These are phyloP conservation scores for Acer negundo DNA, from an alignment of 345 rosid species.

Conservation along the genomic window DNA sequence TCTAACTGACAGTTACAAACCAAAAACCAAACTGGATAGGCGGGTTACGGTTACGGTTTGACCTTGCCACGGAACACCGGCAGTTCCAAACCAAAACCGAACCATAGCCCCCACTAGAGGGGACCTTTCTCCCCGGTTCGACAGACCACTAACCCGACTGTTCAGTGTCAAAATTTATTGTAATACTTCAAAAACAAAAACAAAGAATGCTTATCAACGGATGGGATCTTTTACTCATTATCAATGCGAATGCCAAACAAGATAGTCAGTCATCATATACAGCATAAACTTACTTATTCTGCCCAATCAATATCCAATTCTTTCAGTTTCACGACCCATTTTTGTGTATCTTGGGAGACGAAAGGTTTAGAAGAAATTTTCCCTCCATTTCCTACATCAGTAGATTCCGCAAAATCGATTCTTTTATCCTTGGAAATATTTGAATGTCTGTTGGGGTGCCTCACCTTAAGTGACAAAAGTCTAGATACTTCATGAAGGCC, in stretches of 20 bases:
- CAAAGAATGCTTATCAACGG: background rate
- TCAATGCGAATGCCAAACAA: background rate
- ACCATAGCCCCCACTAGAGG: too few species aligned
- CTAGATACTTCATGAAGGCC: slow-evolving; percentile 88
- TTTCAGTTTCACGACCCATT: slow-evolving; percentile 67
- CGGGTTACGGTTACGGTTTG: too few species aligned
- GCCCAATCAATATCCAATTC: slow-evolving; percentile 83
- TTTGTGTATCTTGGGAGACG: slow-evolving; percentile 75
- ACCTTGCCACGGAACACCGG: too few species aligned
- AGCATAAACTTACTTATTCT: slow-evolving; percentile 33
- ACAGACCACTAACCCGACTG: too few species aligned
- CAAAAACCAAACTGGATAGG: too few species aligned
- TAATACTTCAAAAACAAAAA: too few species aligned
- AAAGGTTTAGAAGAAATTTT: slow-evolving; percentile 39
- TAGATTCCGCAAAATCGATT: slow-evolving; percentile 31
- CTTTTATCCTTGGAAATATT: slow-evolving; percentile 45
- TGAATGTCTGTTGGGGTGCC: slow-evolving; percentile 65
- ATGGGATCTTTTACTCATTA: background rate
- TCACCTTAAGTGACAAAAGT: slow-evolving; percentile 69
- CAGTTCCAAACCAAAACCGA: too few species aligned
- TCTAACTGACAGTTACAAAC: too few species aligned
- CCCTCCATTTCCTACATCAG: slow-evolving; percentile 32
- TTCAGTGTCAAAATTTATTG: too few species aligned
- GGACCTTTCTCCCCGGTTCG: too few species aligned
- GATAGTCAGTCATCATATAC: background rate